Conservation (phyloP, 768 basidiomycete genomes). For the Floccularia luteovirens region DNA sequence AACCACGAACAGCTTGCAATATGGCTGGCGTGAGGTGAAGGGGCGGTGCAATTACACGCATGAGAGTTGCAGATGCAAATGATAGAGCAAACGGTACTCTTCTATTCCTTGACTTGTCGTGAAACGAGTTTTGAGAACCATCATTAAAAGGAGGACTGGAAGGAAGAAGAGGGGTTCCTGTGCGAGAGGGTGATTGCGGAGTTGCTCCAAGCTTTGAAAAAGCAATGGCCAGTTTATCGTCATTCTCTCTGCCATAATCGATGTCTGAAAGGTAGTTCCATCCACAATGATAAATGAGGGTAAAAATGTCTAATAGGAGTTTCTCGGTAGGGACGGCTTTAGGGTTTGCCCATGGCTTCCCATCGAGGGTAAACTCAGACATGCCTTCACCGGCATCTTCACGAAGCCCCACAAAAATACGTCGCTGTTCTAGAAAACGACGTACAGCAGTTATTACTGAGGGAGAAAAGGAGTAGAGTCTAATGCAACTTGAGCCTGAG, state of each 20-base stretch:
- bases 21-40: conserved; percentile 73
- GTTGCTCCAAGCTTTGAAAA: conserved; percentile 52
- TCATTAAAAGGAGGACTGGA: conserved; percentile 27
- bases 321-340: conserved; percentile 62
- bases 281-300: conserved; percentile 54
- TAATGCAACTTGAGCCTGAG: conserved; percentile 52
- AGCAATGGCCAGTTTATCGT: conserved; percentile 64
- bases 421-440: conserved; percentile 42
- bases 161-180: conserved; percentile 25
- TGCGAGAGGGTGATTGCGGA: conserved; percentile 17
- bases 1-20: conserved; percentile 66
- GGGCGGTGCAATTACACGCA: conserved; percentile 75
- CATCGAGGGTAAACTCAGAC: conserved; percentile 58
- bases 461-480: conserved; percentile 63
- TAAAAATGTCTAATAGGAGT: conserved; percentile 60
- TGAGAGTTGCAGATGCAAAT: conserved; percentile 55
- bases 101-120: conserved; percentile 25
- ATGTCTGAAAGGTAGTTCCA: conserved; percentile 60
- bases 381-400: conserved; percentile 53
- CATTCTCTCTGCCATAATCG: conserved; percentile 72
- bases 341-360: conserved; percentile 67
- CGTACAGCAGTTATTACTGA: conserved; percentile 46
- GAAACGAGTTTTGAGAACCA: conserved; percentile 26
- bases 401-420: conserved; percentile 34
- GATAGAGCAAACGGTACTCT: conserved; percentile 64